Percentiles rank a stretch among this genome's conserved stretches.
phyloP scores from a whole-genome alignment of 768 basidiomycete species.

The Termitomyces sp. region DNA sequence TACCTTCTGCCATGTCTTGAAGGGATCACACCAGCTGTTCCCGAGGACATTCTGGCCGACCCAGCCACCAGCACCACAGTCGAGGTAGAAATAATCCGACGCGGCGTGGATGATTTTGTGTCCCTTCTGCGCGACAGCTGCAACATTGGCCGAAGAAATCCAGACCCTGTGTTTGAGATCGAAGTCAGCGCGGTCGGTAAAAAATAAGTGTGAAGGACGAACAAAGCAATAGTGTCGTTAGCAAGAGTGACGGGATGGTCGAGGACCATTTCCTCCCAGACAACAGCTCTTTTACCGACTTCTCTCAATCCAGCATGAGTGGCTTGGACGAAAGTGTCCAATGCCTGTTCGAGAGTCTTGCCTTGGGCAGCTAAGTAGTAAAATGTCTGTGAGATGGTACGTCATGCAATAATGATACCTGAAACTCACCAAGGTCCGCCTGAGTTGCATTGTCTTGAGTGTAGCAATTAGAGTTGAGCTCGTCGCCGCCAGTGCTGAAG shows the following conservation, averaged over 20 bases:
- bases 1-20: constrained; percentile 78
- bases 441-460: constrained; percentile 56
- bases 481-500: constrained; percentile 83
- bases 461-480: constrained; percentile 70
- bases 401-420: not conserved
- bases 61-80: constrained; percentile 75
- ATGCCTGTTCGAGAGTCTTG: constrained; percentile 59
- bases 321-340: constrained; percentile 56
- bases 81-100: constrained; percentile 79
- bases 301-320: constrained; percentile 54
- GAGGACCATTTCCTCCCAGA: constrained; percentile 82
- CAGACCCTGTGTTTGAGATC: constrained; percentile 47
- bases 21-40: constrained; percentile 74
- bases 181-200: not conserved
- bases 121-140: constrained; percentile 56
- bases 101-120: constrained; percentile 64
- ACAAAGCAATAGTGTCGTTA: constrained; percentile 58
- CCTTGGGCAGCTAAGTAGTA: constrained; percentile 28
- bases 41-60: constrained; percentile 44
- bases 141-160: constrained; percentile 63
- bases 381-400: not conserved
- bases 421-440: constrained; percentile 39
- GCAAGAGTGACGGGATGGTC: constrained; percentile 44
- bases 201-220: constrained; percentile 15
- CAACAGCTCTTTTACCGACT: constrained; percentile 70